These are phyloP conservation scores for Phyllosticta citriasiana DNA, from an alignment of 2,329 filamentous ascomycete species.

Conservation along the genomic window DNA sequence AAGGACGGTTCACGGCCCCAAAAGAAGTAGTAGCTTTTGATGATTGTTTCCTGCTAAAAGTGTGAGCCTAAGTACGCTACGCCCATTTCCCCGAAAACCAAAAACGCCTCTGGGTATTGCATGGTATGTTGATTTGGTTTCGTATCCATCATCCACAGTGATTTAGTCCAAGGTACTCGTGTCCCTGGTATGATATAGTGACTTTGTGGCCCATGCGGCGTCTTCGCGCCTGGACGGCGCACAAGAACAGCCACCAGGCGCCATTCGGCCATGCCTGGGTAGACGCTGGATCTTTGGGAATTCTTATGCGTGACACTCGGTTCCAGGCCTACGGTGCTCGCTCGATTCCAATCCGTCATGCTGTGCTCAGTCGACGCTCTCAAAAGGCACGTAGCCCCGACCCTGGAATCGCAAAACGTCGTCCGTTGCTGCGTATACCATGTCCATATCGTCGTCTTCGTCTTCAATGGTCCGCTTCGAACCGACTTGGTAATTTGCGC, in stretches of 20 bases:
- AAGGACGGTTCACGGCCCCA: background rate
- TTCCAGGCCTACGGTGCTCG: background rate
- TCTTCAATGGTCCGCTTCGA: conserved; percentile 1
- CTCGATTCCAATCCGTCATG: background rate
- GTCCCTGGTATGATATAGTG: background rate
- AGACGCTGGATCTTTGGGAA: background rate
- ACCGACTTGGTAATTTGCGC: background rate
- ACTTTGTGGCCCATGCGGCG: background rate
- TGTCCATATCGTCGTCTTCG: conserved; percentile 8
- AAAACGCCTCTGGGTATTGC: background rate
- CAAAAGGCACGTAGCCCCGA: background rate
- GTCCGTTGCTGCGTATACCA: background rate
- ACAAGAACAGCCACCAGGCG: background rate
- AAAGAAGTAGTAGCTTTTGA: background rate
- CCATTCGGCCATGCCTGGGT: background rate
- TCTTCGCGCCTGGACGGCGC: background rate
- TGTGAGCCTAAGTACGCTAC: background rate
- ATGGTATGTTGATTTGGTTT: background rate
- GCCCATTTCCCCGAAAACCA: background rate
- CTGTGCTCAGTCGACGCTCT: conserved; percentile 2
- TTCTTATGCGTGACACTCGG: background rate
- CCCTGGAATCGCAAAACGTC: conserved; percentile 3
- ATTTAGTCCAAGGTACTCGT: background rate
- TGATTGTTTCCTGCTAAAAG: background rate
- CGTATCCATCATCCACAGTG: background rate